Percentiles rank a stretch among this genome's conserved stretches.
Conservation (phyloP, 495 filamentous ascomycete genomes). For the Bathelium albidoporum region DNA sequence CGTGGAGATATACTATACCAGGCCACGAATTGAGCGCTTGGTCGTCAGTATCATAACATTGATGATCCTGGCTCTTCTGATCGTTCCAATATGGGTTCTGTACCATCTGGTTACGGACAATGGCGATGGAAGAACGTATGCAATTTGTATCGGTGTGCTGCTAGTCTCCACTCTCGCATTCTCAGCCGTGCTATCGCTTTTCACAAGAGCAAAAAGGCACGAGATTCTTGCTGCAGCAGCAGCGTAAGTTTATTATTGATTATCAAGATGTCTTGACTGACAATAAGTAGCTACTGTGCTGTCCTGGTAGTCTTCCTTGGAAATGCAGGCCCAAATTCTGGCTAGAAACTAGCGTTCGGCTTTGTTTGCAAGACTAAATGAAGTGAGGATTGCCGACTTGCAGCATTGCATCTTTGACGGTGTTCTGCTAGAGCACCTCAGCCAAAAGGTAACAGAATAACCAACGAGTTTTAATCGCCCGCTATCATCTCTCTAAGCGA, state of each 20-base stretch:
- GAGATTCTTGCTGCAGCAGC: constrained; percentile 30
- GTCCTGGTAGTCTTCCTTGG: constrained; percentile 18
- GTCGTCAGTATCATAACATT: constrained; percentile 15
- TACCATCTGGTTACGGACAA: constrained; percentile 11
- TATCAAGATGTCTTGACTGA: neutral
- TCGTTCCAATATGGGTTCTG: constrained; percentile 23
- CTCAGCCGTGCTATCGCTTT: constrained; percentile 21
- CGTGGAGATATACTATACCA: constrained; percentile 5
- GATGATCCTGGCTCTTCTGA: constrained; percentile 19
- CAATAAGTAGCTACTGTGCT: constrained; percentile 15
- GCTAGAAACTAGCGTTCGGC: too few relatives aligned
- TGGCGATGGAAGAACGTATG: neutral
- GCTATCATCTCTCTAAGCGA: too few relatives aligned
- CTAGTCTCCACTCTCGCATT: constrained; percentile 27
- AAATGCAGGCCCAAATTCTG: constrained; percentile 12
- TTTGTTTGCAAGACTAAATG: too few relatives aligned
- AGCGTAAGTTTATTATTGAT: constrained; percentile 18
- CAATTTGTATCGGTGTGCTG: constrained; percentile 19
- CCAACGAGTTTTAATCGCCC: too few relatives aligned
- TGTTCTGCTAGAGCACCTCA: too few relatives aligned
- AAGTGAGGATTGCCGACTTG: too few relatives aligned
- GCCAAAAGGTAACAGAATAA: too few relatives aligned
- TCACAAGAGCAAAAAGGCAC: constrained; percentile 28
- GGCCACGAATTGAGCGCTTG: constrained; percentile 9
- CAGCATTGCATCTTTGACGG: too few relatives aligned